A percentile compares a stretch with the other conserved stretches of the same genome.
phyloP scores from a whole-genome alignment of 345 rosid genomes.

The Murraya paniculata region DNA sequence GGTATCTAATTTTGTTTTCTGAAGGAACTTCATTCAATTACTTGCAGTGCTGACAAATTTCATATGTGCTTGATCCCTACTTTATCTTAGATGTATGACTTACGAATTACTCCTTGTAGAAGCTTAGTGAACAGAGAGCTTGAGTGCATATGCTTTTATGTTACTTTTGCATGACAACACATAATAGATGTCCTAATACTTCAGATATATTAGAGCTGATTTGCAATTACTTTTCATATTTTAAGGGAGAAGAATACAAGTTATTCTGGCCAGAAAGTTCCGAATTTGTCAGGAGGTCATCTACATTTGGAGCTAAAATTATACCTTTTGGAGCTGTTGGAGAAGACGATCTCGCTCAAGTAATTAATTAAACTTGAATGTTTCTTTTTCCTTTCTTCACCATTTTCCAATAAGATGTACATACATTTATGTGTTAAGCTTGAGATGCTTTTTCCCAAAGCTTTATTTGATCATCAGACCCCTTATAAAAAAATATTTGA shows the following conservation, averaged over 20 bases:
- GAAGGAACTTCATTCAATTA: too few species aligned
- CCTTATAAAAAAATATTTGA: too few species aligned
- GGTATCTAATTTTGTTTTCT: too few species aligned
- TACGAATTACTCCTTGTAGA: too few species aligned
- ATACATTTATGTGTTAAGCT: too few species aligned
- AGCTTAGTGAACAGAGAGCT: not conserved
- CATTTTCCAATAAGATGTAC: too few species aligned
- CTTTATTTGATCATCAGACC: too few species aligned
- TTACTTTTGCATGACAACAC: too few species aligned
- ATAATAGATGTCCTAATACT: not conserved
- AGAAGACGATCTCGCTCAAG: conserved; percentile 72
- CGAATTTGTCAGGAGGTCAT: conserved; percentile 80
- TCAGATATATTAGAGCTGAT: not conserved
- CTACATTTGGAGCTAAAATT: conserved; percentile 75
- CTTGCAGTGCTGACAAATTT: not conserved
- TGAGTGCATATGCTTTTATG: too few species aligned
- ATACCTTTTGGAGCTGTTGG: conserved; percentile 75
- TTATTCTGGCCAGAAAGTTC: conserved; percentile 71
- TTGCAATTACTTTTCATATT: not conserved
- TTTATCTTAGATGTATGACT: not conserved
- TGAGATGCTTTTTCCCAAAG: too few species aligned
- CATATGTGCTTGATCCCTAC: not conserved
- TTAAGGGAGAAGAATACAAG: conserved; percentile 75
- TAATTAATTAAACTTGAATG: conserved; percentile 19
- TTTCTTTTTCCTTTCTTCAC: too few species aligned